Base-by-base conservation (phyloP, 345 rosid species). In the Carallia brachiata region DNA sequence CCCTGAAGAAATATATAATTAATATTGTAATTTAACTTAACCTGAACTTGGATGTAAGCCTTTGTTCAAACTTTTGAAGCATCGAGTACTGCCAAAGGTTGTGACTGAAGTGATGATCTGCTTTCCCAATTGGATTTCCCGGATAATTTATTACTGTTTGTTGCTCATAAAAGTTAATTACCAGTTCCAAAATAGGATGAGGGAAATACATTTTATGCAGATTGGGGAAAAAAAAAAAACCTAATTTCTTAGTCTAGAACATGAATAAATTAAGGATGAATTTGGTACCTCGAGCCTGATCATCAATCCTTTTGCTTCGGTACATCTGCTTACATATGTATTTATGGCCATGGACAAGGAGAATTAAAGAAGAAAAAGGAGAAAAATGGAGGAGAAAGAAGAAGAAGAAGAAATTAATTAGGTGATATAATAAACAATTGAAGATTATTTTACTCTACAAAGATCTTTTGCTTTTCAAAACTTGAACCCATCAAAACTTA, bases 271-370 rank as follows among this genome's bases (percentile, higher is more conserved):
- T 17, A 44, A 44, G 36, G 10, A 23, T 18, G 47, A 61, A 32
- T 13, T 30, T 40, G 36, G 37, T 78, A 89, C 96, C 88, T 91
- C 84, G 89, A 56, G 84, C 77, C 9, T 76, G 77, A 66, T 86
- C 89, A 75, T 91, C 92, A 12, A 83, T 78, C 85, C 83, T 89
- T 85, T 89, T 89, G 89, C 88, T 91, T 74, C 97, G 77, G 74
- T 85, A 89, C 97, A 91, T 91, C 97, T 91, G 81, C 62, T 4
- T 48, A 62, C 58, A 52, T 17, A 48, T 4, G 50, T 0, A 13
- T 44, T 44, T 44, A 44, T 44, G 16, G 50, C 50, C 50, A 44
- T 44, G 50, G 50, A 44, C 50, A 12, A 44, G 16, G 2, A 44
- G 16, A 44, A 44, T 44, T 44, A 44, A 44, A 44, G 50, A 13